Percentiles rank a stretch among this genome's conserved stretches.
phyloP scores from a whole-genome alignment of 2,329 filamentous ascomycete genomes.

The Penicillium olsonii region DNA sequence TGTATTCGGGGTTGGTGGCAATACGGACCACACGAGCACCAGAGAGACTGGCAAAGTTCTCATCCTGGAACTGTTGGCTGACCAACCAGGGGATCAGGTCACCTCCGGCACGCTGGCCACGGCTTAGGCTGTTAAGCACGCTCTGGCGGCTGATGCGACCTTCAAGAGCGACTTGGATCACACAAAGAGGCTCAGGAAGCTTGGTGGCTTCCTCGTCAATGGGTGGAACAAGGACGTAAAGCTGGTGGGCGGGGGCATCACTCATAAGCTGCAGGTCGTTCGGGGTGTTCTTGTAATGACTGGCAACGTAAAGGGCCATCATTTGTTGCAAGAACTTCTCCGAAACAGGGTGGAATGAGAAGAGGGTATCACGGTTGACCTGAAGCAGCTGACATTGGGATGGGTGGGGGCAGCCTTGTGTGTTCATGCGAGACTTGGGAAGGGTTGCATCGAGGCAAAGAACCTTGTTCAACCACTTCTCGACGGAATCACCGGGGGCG shows the following conservation, averaged over 20 bases:
- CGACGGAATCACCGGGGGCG: conserved; percentile 82
- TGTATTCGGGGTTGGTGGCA: conserved; percentile 92
- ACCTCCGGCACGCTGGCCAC: conserved; percentile 84
- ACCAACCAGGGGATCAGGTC: conserved; percentile 98
- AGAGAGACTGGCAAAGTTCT: conserved; percentile 90
- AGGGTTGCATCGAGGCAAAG: conserved; percentile 92
- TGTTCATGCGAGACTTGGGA: conserved; percentile 70
- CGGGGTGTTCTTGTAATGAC: conserved; percentile 96
- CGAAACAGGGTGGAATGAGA: conserved; percentile 95
- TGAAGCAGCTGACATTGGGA: conserved; percentile 87
- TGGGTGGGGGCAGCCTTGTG: conserved; percentile 83
- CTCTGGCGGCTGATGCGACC: conserved; percentile 92
- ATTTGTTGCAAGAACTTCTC: conserved; percentile 98
- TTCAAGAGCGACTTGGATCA: conserved; percentile 91
- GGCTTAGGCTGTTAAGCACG: conserved; percentile 83
- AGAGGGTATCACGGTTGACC: conserved; percentile 95
- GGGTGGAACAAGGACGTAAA: conserved; percentile 90
- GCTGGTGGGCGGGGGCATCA: conserved; percentile 92
- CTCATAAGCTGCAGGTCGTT: conserved; percentile 99
- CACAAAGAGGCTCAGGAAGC: conserved; percentile 89
- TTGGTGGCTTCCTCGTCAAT: conserved; percentile 74
- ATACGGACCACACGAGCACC: conserved; percentile 92
- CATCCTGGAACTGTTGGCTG: conserved; percentile 96
- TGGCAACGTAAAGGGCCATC: conserved; percentile 96
- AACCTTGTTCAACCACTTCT: conserved; percentile 94